Evolutionary conservation across 2,329 filamentous ascomycete genomes (phyloP).

Genomic region (Pseudogymnoascus sp.): DNA sequence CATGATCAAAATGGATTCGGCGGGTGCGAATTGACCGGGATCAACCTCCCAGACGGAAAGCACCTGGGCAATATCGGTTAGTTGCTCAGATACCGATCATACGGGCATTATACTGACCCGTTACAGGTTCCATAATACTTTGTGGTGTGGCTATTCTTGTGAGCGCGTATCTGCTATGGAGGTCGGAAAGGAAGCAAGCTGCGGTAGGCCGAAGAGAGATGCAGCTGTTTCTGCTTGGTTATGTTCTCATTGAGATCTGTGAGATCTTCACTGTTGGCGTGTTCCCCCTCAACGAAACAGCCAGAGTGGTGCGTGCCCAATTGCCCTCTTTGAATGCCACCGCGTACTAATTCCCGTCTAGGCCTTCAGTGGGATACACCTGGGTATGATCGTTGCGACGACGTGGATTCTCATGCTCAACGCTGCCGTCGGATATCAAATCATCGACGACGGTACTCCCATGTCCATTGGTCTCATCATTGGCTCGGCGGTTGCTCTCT

Average conservation of each 20-base stretch:
- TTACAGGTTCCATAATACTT: slow-evolving; percentile 75
- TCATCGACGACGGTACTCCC: slow-evolving; percentile 87
- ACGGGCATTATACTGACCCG: slow-evolving; percentile 25
- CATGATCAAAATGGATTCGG: slow-evolving; percentile 55
- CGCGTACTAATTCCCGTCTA: slow-evolving; percentile 29
- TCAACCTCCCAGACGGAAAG: slow-evolving; percentile 57
- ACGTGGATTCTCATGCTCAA: slow-evolving; percentile 90
- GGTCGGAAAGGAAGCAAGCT: slow-evolving; percentile 82
- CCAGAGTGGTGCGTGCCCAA: slow-evolving; percentile 58
- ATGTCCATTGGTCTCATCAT: slow-evolving; percentile 71
- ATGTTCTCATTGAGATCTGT: slow-evolving; percentile 81
- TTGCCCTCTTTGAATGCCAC: not conserved
- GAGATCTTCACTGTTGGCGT: slow-evolving; percentile 94
- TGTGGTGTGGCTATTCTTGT: slow-evolving; percentile 68
- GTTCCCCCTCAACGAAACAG: slow-evolving; percentile 65
- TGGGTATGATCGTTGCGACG: slow-evolving; percentile 81
- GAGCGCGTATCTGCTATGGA: slow-evolving; percentile 61
- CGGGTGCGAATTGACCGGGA: slow-evolving; percentile 71
- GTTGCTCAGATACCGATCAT: slow-evolving; percentile 25
- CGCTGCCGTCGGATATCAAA: slow-evolving; percentile 83
- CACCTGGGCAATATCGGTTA: slow-evolving; percentile 76
- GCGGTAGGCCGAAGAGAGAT: slow-evolving; percentile 95
- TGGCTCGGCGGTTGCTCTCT: slow-evolving; percentile 61
- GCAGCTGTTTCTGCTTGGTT: slow-evolving; percentile 84
- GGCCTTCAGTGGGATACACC: slow-evolving; percentile 84